phyloP scores from a whole-genome alignment of 805 yeast genomes.

The Metschnikowia lochheadii region DNA sequence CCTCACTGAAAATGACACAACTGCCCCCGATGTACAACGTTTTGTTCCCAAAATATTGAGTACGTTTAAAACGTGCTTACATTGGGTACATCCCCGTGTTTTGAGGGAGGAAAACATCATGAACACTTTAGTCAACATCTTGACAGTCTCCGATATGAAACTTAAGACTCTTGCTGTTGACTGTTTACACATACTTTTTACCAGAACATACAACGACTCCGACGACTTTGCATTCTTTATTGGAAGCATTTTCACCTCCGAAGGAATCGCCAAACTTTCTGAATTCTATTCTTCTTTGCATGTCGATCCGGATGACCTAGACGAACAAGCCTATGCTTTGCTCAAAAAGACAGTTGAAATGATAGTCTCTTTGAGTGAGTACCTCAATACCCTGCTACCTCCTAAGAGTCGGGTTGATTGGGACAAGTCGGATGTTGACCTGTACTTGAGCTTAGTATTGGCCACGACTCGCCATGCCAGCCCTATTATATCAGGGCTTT shows the following conservation, averaged over 20 bases:
- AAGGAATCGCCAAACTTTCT: conserved; percentile 67
- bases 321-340: conserved; percentile 75
- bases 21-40: conserved; percentile 26
- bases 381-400: conserved; percentile 48
- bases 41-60: conserved; percentile 69
- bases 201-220: conserved; percentile 63
- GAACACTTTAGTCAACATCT: conserved; percentile 54
- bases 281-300: conserved; percentile 60
- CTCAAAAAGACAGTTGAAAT: conserved; percentile 89
- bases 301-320: conserved; percentile 64
- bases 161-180: conserved; percentile 84
- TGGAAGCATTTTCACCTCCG: conserved; percentile 69
- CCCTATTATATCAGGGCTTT: conserved; percentile 83
- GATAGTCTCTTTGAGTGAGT: conserved; percentile 82
- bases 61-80: conserved; percentile 82
- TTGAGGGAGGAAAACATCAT: conserved; percentile 64
- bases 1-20: conserved; percentile 27
- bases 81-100: conserved; percentile 83
- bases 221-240: conserved; percentile 75
- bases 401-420: conserved; percentile 40
- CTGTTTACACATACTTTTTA: conserved; percentile 82
- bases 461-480: conserved; percentile 81
- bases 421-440: conserved; percentile 58
- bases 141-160: conserved; percentile 56
- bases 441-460: conserved; percentile 70